Evolutionary conservation across 2,329 filamentous ascomycete species (phyloP).

Genomic region (Fusarium papillatum): DNA sequence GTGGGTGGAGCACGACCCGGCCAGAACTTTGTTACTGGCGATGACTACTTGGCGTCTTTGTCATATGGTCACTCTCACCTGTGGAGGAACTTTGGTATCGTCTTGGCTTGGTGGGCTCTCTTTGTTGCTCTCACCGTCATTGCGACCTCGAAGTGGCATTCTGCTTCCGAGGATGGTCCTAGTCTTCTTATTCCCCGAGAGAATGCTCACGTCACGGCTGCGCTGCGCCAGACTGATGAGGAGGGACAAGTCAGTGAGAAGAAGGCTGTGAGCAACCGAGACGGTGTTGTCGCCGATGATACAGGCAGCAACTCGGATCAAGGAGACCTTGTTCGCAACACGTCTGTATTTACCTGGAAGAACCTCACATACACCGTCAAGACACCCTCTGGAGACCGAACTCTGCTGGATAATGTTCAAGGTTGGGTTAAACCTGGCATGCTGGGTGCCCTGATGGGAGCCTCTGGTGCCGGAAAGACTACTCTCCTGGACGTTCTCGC

Average conservation of each 20-base stretch:
- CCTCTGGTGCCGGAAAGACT: slow-evolving; percentile 87
- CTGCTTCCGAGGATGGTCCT: slow-evolving; percentile 64
- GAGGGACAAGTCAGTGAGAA: slow-evolving; percentile 56
- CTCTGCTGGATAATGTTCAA: slow-evolving; percentile 83
- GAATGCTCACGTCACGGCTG: slow-evolving; percentile 55
- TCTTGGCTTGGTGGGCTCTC: slow-evolving; percentile 74
- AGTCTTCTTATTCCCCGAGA: slow-evolving; percentile 74
- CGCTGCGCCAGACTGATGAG: slow-evolving; percentile 57
- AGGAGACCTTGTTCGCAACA: slow-evolving; percentile 68
- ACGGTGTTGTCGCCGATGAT: slow-evolving; percentile 30
- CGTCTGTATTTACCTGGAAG: slow-evolving; percentile 81
- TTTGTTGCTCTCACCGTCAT: slow-evolving; percentile 71
- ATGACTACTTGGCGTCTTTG: slow-evolving; percentile 69
- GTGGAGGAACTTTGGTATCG: slow-evolving; percentile 73
- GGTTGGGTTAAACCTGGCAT: slow-evolving; percentile 89
- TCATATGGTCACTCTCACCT: slow-evolving; percentile 65
- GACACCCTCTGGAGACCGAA: slow-evolving; percentile 71
- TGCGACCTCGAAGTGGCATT: slow-evolving; percentile 69
- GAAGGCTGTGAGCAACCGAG: slow-evolving; percentile 4
- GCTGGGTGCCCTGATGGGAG: slow-evolving; percentile 84
- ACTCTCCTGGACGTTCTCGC: slow-evolving; percentile 88
- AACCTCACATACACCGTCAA: slow-evolving; percentile 79
- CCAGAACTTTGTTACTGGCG: slow-evolving; percentile 63
- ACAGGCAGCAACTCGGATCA: slow-evolving; percentile 38
- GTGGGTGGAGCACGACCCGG: slow-evolving; percentile 68